These are phyloP conservation scores for Rasamsonia emersonii DNA, from an alignment of 2,329 filamentous ascomycete species.

Conservation along the genomic window DNA sequence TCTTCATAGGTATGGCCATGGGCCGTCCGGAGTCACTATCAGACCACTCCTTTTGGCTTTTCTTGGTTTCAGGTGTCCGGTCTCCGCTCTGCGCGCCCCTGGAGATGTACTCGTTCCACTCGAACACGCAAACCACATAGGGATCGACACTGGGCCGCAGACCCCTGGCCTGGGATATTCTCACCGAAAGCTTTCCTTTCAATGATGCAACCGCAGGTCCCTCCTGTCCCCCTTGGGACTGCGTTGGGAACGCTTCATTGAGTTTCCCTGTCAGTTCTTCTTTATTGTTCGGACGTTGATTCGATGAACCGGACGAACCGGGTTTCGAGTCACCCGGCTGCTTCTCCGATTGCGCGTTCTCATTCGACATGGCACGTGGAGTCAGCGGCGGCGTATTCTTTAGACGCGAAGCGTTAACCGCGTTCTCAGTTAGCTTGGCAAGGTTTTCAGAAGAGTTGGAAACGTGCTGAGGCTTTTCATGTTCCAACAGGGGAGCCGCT, in stretches of 20 bases:
- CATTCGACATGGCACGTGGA: conserved; percentile 72
- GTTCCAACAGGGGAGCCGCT: conserved; percentile 44
- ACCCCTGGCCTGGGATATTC: conserved; percentile 76
- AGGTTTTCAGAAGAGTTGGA: conserved; percentile 38
- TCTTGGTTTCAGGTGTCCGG: conserved; percentile 53
- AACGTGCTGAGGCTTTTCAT: conserved; percentile 29
- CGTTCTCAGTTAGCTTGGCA: conserved; percentile 73
- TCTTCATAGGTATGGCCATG: conserved; percentile 95
- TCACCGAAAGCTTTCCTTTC: conserved; percentile 83
- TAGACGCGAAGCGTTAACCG: conserved; percentile 48
- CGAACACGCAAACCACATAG: conserved; percentile 94
- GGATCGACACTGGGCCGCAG: conserved; percentile 76
- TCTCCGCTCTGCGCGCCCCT: conserved; percentile 62
- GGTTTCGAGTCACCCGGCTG: conserved; percentile 17
- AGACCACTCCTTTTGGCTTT: conserved; percentile 51
- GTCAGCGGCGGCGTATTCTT: conserved; percentile 93
- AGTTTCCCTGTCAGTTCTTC: conserved; percentile 30
- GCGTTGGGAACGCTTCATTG: conserved; percentile 26
- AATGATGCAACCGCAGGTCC: conserved; percentile 60
- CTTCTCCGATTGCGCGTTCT: conserved; percentile 33
- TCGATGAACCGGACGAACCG: conserved; percentile 11
- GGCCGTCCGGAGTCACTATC: conserved; percentile 74
- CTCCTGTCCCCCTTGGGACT: conserved; percentile 18
- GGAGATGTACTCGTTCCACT: conserved; percentile 93
- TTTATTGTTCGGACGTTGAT: conserved; percentile 13